Percentiles rank a stretch among this genome's conserved stretches.
Evolutionary conservation across 805 yeast species (phyloP).

Genomic region (Yamadazyma sp.): DNA sequence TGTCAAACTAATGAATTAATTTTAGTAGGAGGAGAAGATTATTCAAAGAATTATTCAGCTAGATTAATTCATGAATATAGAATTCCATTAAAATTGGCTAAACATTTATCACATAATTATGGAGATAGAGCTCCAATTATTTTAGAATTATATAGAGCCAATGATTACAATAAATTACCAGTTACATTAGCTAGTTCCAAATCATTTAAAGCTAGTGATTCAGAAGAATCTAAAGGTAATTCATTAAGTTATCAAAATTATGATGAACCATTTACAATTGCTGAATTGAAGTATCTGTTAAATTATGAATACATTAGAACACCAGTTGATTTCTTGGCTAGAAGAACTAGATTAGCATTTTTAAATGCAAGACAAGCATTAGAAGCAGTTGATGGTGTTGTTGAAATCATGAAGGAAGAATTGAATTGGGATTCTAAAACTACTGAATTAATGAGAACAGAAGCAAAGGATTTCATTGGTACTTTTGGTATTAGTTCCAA

Average conservation of each 20-base stretch:
- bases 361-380: conserved; percentile 83
- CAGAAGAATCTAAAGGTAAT: conserved; percentile 25
- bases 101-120: conserved; percentile 80
- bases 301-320: conserved; percentile 83
- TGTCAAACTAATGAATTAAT: conserved; percentile 54
- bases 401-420: conserved; percentile 78
- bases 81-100: conserved; percentile 70
- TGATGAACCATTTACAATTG: conserved; percentile 85
- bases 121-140: conserved; percentile 86
- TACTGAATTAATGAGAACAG: conserved; percentile 49
- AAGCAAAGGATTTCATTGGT: conserved; percentile 57
- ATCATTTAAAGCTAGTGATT: conserved; percentile 28
- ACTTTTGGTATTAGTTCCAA: conserved; percentile 51
- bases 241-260: conserved; percentile 47
- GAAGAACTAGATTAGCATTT: conserved; percentile 92
- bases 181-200: conserved; percentile 51
- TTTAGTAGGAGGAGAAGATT: conserved; percentile 79
- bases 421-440: conserved; percentile 67
- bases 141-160: conserved; percentile 51
- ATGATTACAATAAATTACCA: conserved; percentile 59
- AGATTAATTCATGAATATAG: conserved; percentile 76
- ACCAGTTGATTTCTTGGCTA: conserved; percentile 84
- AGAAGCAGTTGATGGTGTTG: conserved; percentile 78
- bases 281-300: conserved; percentile 81
- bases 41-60: conserved; percentile 69